A percentile compares a stretch with the other conserved stretches of the same genome.
These are phyloP conservation scores for Rubia tinctorum DNA, from an alignment of 305 asterid species.

Conservation along the genomic window DNA sequence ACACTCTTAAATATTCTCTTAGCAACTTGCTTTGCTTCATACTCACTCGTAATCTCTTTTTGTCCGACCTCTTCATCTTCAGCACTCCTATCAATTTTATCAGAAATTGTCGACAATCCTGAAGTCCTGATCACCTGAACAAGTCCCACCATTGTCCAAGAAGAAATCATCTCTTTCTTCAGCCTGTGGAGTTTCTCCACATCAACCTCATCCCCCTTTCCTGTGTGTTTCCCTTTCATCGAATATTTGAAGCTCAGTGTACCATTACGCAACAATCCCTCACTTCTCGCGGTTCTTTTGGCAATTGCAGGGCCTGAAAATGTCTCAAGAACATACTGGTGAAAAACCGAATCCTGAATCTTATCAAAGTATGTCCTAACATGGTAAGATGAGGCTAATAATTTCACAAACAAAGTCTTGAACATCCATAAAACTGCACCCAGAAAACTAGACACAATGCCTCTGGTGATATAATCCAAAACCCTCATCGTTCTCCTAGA, in stretches of 20 bases:
- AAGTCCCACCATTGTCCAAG: slow-evolving; percentile 65
- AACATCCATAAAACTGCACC: slow-evolving; percentile 58
- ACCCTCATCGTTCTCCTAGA: slow-evolving; percentile 25
- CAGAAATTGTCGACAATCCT: slow-evolving; percentile 46
- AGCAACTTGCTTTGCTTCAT: slow-evolving; percentile 64
- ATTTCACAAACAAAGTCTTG: slow-evolving; percentile 53
- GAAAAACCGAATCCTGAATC: slow-evolving; percentile 64
- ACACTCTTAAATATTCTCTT: slow-evolving; percentile 49
- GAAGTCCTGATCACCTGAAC: slow-evolving; percentile 48
- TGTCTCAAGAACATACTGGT: slow-evolving; percentile 55
- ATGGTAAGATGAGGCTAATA: slow-evolving; percentile 62
- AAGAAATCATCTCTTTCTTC: slow-evolving; percentile 63
- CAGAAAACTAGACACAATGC: slow-evolving; percentile 40
- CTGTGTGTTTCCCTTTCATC: slow-evolving; percentile 40
- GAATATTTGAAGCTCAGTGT: slow-evolving; percentile 41
- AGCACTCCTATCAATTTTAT: slow-evolving; percentile 40
- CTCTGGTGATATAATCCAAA: slow-evolving; percentile 48
- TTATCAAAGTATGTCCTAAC: slow-evolving; percentile 62
- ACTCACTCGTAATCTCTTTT: slow-evolving; percentile 59
- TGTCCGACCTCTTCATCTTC: slow-evolving; percentile 29
- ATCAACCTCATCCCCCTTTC: slow-evolving; percentile 48
- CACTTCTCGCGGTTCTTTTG: slow-evolving; percentile 23
- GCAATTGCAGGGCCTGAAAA: slow-evolving; percentile 53
- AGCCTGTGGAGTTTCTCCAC: slow-evolving; percentile 53
- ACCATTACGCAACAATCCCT: slow-evolving; percentile 12